These are phyloP conservation scores for Apiosordaria backusii DNA, from an alignment of 495 filamentous ascomycete genomes.

Conservation along the genomic window DNA sequence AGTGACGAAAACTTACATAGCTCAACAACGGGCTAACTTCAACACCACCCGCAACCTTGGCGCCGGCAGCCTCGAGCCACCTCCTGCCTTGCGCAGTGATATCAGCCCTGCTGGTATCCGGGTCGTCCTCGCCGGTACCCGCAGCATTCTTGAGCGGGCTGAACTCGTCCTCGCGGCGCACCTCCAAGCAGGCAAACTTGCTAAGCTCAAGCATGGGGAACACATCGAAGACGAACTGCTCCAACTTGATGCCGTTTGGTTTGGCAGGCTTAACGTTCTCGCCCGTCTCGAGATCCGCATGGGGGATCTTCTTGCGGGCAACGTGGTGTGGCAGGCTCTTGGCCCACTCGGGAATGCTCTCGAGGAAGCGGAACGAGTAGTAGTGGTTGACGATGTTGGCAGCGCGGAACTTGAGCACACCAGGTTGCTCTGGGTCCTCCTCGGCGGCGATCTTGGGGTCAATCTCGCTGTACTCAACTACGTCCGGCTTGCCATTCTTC, in stretches of 20 bases:
- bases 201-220: slow-evolving; percentile 84
- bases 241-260: slow-evolving; percentile 97
- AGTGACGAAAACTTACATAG: slow-evolving; percentile 70
- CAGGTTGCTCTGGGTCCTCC: slow-evolving; percentile 75
- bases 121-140: slow-evolving; percentile 88
- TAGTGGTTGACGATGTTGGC: slow-evolving; percentile 99
- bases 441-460: slow-evolving; percentile 82
- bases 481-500: slow-evolving; percentile 94
- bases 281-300: slow-evolving; percentile 69
- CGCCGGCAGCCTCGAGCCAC: slow-evolving; percentile 79
- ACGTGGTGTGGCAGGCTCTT: slow-evolving; percentile 91
- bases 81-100: slow-evolving; percentile 84
- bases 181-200: slow-evolving; percentile 93
- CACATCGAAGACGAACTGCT: slow-evolving; percentile 99
- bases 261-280: slow-evolving; percentile 81
- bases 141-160: slow-evolving; percentile 95
- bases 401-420: slow-evolving; percentile 89
- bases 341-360: slow-evolving; percentile 80
- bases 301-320: slow-evolving; percentile 96
- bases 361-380: slow-evolving; percentile 92
- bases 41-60: slow-evolving; percentile 73
- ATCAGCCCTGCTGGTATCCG: slow-evolving; percentile 83
- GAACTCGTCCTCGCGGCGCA: slow-evolving; percentile 96
- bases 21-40: slow-evolving; percentile 92
- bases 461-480: slow-evolving; percentile 99